Base-by-base conservation (phyloP, 805 yeast species). In the Barnettozyma vustinii region DNA sequence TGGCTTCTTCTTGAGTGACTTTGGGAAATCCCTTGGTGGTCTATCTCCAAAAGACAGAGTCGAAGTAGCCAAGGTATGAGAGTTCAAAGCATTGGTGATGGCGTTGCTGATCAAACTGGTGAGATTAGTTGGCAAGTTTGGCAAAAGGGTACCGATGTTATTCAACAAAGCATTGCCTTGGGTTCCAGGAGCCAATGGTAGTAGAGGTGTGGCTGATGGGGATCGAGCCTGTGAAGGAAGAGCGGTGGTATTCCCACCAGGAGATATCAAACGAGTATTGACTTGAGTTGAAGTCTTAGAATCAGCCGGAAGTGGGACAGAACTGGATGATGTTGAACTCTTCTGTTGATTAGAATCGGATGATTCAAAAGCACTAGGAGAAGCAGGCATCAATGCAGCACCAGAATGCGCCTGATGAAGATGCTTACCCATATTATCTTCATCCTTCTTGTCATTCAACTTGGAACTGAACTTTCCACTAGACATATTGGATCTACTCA, bases 401-500 rank as follows among this genome's bases (percentile, higher is more conserved):
- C 16, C 16, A 15, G n/a, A 12, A 5, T 30, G n/a, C 2, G 33
- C 16, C 33, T 13, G 9, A 13, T 30, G n/a, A 15, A 13, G 33
- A 15, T n/a, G 8, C 33, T 21, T 13, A 20, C n/a, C 27, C 18
- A 19, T 39, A 3, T 27, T 36, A 21, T 43, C 36, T 25, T 49
- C 46, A 12, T 46, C 50, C 1, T 27, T 36, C 33, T 52, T 52
- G 25, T 50, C 60, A 27, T 61, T 57, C 19, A 61, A 32, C 40
- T 61, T 59, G 10, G 64, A 53, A 33, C 57, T 56, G 42, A 56
- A 61, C 46, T 58, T 60, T 4, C 64, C 64, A 52, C 62, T 63
- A 1, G 62, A 59, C 75, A 76, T 73, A 9, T 72, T 66, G 3
- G 77, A 70, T 37, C 83, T 63, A 51, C 76, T 77, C 46, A 77